phyloP scores from a whole-genome alignment of 2,329 filamentous ascomycete species.

The Neurospora sp. region DNA sequence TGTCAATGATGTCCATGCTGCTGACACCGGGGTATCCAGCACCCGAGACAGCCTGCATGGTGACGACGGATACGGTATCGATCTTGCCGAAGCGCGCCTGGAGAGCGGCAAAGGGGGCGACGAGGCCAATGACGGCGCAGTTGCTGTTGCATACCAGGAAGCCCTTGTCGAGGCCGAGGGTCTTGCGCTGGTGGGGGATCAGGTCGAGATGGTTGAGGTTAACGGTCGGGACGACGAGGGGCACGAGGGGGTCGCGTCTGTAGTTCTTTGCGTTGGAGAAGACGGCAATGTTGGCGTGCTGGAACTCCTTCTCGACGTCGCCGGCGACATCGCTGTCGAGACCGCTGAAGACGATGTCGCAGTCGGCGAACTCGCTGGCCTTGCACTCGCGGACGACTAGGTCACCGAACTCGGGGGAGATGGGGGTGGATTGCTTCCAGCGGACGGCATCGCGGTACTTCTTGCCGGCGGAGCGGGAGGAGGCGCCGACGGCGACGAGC shows the following conservation, averaged over 20 bases:
- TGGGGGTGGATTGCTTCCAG: conserved; percentile 87
- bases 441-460: conserved; percentile 87
- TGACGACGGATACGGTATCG: conserved; percentile 68
- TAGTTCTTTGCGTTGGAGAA: conserved; percentile 99
- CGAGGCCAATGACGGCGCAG: conserved; percentile 92
- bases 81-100: conserved; percentile 80
- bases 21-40: conserved; percentile 85
- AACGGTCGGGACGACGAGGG: conserved; percentile 89
- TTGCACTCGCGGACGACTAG: conserved; percentile 80
- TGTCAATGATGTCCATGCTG: conserved; percentile 93
- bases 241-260: conserved; percentile 79
- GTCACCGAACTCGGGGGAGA: conserved; percentile 63
- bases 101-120: conserved; percentile 87
- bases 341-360: conserved; percentile 88
- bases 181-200: conserved; percentile 76
- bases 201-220: conserved; percentile 81
- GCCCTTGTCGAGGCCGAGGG: conserved; percentile 66
- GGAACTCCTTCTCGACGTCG: conserved; percentile 85
- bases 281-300: conserved; percentile 77
- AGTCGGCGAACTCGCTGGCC: conserved; percentile 74
- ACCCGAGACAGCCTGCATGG: conserved; percentile 88
- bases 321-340: conserved; percentile 88
- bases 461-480: conserved; percentile 81
- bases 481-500: conserved; percentile 83
- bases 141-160: conserved; percentile 98